A percentile compares a stretch with the other conserved stretches of the same genome.
Evolutionary conservation across 2,329 filamentous ascomycete genomes (phyloP).

Genomic region (Pseudogymnoascus sp.): DNA sequence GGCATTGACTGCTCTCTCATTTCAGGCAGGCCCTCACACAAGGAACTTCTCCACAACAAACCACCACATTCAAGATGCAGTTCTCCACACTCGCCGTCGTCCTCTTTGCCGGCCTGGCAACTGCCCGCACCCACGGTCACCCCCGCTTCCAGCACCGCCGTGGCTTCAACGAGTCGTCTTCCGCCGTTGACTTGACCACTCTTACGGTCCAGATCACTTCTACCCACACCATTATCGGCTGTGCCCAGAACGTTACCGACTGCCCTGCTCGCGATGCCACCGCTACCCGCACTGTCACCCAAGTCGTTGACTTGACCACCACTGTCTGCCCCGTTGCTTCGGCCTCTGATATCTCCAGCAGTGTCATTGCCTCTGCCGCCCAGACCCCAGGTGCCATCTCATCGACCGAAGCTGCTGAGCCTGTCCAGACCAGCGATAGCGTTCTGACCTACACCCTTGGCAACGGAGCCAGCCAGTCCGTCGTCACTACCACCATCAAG

Average conservation of each 20-base stretch:
- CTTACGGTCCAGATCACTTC: not conserved
- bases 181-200: not conserved
- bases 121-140: not conserved
- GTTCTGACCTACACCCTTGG: constrained; percentile 3
- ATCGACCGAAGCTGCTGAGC: not conserved
- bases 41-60: not conserved
- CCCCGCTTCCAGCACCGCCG: constrained; percentile 6
- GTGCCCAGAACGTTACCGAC: constrained; percentile 3
- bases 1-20: constrained; percentile 2
- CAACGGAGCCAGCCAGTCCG: not conserved
- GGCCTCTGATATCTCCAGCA: not conserved
- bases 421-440: constrained; percentile 5
- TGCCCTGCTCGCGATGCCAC: not conserved
- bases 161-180: not conserved
- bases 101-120: not conserved
- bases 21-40: constrained; percentile 4
- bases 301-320: constrained; percentile 4
- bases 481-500: not conserved
- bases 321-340: constrained; percentile 1
- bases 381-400: not conserved
- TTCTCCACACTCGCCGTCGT: not conserved
- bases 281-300: not conserved
- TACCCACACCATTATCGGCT: not conserved
- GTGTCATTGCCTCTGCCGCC: not conserved
- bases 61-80: constrained; percentile 1